Evolutionary conservation across 2,329 filamentous ascomycete genomes (phyloP), one percentile per base, ranked within the genome.

Genomic region (Colletotrichum eremochloae): DNA sequence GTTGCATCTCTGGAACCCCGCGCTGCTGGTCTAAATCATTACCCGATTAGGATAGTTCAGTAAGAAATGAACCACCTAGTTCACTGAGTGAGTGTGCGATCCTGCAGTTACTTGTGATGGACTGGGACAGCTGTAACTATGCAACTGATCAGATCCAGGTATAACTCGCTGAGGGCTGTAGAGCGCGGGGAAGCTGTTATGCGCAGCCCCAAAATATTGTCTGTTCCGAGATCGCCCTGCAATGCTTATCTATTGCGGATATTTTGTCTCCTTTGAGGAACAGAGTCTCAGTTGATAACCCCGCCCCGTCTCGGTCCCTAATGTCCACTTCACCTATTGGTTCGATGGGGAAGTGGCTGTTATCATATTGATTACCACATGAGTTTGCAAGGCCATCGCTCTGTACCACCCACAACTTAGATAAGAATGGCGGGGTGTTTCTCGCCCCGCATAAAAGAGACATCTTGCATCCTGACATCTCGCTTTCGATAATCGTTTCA

Each of bases 11-110:
- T n/a, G 15, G 18, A 44, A 24, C 52, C 64, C 68, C 64, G 52
- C 68, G 20, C 20, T 29, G 38, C n/a, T 71, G 64, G 68, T 48
- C 64, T 14, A 50, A 29, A 57, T 52, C 33, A 14, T 50, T 67
- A 38, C 63, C 63, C 40, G 15, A 68, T 62, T 57, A 6, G 63
- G 68, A 48, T 36, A 62, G 40, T 15, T 55, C 8, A 20, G 18
- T n/a, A 33, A 12, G 36, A 40, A 33, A 3, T 3, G 44, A n/a
- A 36, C 42, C 46, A 61, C n/a, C 29, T 40, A 33, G 50, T 33
- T n/a, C 36, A 24, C 44, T 44, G 33, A 33, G 40, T 29, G 48
- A 31, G 44, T 46, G 44, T 46, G 18, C 5, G 18, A 46, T n/a
- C 18, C 40, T 42, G 36, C 40, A 44, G 31, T 50, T 52, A n/a